Conservation (phyloP, 2,329 filamentous ascomycete species). For the Diaporthe capsici region DNA sequence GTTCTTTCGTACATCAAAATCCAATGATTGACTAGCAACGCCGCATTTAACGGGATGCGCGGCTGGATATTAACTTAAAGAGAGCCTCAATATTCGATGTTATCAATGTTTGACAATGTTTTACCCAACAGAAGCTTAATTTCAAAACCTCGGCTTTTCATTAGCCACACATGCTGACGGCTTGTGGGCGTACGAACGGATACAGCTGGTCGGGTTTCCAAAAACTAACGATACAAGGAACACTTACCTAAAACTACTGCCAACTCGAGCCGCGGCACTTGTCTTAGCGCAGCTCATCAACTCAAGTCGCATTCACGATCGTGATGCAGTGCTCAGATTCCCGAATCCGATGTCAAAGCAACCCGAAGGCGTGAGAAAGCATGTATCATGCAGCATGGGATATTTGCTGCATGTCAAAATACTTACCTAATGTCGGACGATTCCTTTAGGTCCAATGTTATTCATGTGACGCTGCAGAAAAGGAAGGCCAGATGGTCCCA, state of each 20-base stretch:
- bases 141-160: not conserved
- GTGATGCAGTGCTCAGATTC: not conserved
- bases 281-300: not conserved
- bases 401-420: not conserved
- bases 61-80: not conserved
- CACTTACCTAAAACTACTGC: not conserved
- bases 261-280: not conserved
- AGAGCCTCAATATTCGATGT: not conserved
- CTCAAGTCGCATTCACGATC: not conserved
- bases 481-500: not conserved
- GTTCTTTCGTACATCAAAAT: not conserved
- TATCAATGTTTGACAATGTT: not conserved
- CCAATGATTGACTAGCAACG: not conserved
- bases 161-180: not conserved
- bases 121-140: not conserved
- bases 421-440: not conserved
- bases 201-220: not conserved
- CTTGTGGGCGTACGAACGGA: not conserved
- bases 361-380: not conserved
- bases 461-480: not conserved
- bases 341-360: not conserved
- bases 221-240: not conserved
- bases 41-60: not conserved
- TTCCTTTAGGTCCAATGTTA: not conserved
- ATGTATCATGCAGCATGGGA: not conserved